Conservation (phyloP, 139 green algal genomes). For the Micractinium conductrix region DNA sequence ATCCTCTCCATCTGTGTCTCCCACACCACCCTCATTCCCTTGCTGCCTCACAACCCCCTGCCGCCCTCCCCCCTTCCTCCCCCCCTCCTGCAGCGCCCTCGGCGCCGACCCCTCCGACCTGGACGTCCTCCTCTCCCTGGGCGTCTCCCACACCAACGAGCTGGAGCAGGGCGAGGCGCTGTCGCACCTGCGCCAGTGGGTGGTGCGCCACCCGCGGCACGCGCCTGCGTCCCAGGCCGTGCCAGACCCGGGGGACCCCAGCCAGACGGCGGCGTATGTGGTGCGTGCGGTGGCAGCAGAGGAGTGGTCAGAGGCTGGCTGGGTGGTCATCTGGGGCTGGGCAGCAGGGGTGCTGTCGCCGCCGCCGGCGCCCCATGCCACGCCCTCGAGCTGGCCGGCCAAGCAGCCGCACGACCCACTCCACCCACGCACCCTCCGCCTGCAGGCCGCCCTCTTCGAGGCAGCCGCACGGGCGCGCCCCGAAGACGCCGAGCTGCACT, state of each 20-base stretch:
- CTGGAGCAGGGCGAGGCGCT: constrained; percentile 81
- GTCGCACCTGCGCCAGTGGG: constrained; percentile 76
- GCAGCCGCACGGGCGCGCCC: constrained; percentile 43
- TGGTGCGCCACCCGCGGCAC: constrained; percentile 72
- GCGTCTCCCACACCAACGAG: constrained; percentile 98
- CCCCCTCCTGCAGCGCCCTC: constrained; percentile 66
- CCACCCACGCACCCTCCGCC: too few relatives aligned
- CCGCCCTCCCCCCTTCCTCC: neutral
- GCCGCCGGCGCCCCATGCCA: neutral
- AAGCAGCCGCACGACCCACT: too few relatives aligned
- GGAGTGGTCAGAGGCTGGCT: neutral
- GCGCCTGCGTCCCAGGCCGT: constrained; percentile 23
- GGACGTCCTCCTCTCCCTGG: constrained; percentile 90
- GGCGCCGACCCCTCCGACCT: constrained; percentile 79
- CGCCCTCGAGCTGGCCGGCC: too few relatives aligned
- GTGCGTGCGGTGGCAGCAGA: neutral
- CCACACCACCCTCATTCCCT: neutral
- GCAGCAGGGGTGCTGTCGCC: neutral
- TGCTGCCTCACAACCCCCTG: neutral
- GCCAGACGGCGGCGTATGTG: constrained; percentile 62
- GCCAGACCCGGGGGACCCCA: constrained; percentile 49
- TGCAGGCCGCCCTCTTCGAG: constrained; percentile 52
- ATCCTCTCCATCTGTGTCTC: too few relatives aligned
- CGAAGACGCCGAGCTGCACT: constrained; percentile 81
- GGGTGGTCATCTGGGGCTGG: too few relatives aligned